Base-by-base conservation (phyloP, 1,284 basidiomycete species). In the Ceraceosorus guamensis region DNA sequence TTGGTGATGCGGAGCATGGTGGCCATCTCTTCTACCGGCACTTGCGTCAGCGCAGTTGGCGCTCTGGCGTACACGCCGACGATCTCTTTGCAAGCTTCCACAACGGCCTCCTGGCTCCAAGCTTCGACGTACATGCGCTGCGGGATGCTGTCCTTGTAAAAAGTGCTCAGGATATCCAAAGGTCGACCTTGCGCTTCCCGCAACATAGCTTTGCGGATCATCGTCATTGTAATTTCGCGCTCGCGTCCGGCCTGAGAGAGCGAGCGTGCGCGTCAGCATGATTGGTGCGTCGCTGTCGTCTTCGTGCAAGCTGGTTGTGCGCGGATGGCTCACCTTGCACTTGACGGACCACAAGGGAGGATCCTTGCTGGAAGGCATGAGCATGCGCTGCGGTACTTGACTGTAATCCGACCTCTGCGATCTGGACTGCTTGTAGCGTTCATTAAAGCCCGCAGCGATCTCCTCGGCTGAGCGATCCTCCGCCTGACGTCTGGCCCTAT, bases 11-110 rank as follows among this genome's bases (percentile, higher is more conserved):
- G 89, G 64, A 98, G 82, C 35, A 98, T 80, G 62, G 89, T 91
- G 5, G 92, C 90, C 93, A 98, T 98, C 80, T 99, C 93, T 67
- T 96, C 90, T 62, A 97, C 92, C 6, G 92, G 92, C 1, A 98
- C 91, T 43, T 97, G 83, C 44, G 84, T 82, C 61, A 91, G 83
- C 16, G 87, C 87, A 33, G 61, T 61, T 39, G 64, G 62, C 52
- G 87, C 85, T 37, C 65, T 60, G 3, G 65, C 66, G 78, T 91
- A 98, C 52, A 93, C 85, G 54, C 92, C 93, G 52, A 97, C 89
- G 46, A 98, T 85, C 35, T 92, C 93, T 56, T 85, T 83, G 73
- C 89, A 84, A 2, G 92, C 91, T 50, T 87, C 83, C 63, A 82
- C 83, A 58, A 97, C 93, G 68, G 91, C 85, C 57, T 89, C 86